Evolutionary conservation across 2,329 filamentous ascomycete species (phyloP).

Genomic region (Colletotrichum sp.): DNA sequence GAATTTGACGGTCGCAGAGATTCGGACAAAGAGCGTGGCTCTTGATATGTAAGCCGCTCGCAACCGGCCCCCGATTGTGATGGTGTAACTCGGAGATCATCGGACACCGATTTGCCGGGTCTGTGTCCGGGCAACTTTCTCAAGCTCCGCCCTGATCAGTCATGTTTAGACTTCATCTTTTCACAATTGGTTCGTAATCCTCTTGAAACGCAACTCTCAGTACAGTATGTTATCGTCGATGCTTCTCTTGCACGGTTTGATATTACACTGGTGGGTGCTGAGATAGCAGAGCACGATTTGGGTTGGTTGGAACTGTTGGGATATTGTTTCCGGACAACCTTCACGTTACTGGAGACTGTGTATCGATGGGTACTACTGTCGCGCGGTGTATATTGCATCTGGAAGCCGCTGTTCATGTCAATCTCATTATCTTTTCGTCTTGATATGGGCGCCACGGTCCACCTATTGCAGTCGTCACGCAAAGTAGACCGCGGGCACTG

Average conservation of each 20-base stretch:
- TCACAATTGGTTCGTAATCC: background rate
- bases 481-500: background rate
- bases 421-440: background rate
- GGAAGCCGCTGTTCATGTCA: too few species aligned
- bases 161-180: background rate
- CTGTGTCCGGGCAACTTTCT: background rate
- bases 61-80: background rate
- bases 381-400: too few species aligned
- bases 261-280: too few species aligned
- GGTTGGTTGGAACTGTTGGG: too few species aligned
- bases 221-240: background rate
- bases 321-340: too few species aligned
- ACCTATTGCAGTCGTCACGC: background rate
- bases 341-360: too few species aligned
- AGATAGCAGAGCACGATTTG: too few species aligned
- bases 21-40: background rate
- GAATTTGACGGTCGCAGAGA: rapidly evolving
- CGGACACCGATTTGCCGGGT: background rate
- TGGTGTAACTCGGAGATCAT: background rate
- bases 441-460: background rate
- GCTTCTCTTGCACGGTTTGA: too few species aligned
- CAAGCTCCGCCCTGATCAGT: rapidly evolving
- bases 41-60: background rate
- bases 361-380: too few species aligned
- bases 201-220: background rate